These are phyloP conservation scores for Starmera stellimalicola DNA, from an alignment of 1,139 yeast genomes.

Conservation along the genomic window DNA sequence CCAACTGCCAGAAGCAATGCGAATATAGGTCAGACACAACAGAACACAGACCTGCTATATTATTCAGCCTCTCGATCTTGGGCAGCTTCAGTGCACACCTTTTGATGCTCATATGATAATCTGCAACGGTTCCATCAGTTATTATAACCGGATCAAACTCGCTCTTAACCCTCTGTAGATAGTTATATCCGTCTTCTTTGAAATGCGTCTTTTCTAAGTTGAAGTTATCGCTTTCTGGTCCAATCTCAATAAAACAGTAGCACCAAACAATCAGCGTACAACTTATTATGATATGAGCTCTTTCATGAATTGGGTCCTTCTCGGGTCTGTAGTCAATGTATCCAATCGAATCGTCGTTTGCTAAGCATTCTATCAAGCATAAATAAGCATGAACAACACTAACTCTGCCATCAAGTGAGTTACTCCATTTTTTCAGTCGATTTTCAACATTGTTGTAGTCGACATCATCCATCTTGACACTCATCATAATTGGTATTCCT, in stretches of 20 bases:
- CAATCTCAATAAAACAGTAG: conserved; percentile 34
- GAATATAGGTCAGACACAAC: conserved; percentile 31
- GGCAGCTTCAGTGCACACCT: conserved; percentile 6
- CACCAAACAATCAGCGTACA: conserved; percentile 43
- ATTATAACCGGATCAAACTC: conserved; percentile 22
- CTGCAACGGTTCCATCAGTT: conserved; percentile 7
- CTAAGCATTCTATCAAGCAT: conserved; percentile 40
- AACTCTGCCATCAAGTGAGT: conserved; percentile 24
- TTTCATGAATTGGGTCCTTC: conserved; percentile 14
- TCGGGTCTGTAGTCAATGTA: conserved; percentile 6
- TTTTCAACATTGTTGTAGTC: conserved; percentile 38
- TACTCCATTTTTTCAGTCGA: conserved; percentile 39
- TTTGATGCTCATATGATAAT: conserved; percentile 18
- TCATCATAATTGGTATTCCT: conserved; percentile 63
- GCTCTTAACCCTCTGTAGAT: conserved; percentile 25
- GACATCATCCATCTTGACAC: conserved; percentile 42
- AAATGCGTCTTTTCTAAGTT: neutral
- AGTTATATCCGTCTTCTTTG: conserved; percentile 11
- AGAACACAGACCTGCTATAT: conserved; percentile 39
- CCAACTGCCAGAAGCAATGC: conserved; percentile 40
- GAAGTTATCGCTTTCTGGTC: conserved; percentile 31
- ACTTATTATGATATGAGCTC: conserved; percentile 38
- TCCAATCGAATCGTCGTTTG: conserved; percentile 1
- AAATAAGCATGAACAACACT: conserved; percentile 46
- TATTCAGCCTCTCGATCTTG: conserved; percentile 8